These are phyloP conservation scores for Aspergillus fijiensis DNA, from an alignment of 2,329 filamentous ascomycete genomes.

Conservation along the genomic window DNA sequence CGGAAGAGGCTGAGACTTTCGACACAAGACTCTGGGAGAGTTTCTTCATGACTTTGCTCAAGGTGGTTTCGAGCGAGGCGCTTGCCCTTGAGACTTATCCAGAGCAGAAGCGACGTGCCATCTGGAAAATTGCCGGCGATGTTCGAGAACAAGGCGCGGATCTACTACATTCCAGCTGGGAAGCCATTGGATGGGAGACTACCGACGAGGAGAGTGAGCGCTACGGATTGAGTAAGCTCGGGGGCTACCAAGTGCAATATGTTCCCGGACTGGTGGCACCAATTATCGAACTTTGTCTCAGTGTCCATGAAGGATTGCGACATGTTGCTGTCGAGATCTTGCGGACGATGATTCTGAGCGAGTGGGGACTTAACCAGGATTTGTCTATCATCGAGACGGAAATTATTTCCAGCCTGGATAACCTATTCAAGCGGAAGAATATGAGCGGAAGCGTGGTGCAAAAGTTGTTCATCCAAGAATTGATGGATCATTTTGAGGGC, in stretches of 20 bases:
- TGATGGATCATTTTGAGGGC: conserved; percentile 75
- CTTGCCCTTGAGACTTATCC: conserved; percentile 93
- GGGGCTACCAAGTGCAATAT: conserved; percentile 97
- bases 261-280: conserved; percentile 88
- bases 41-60: conserved; percentile 86
- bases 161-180: conserved; percentile 81
- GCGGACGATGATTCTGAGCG: conserved; percentile 97
- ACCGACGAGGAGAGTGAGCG: conserved; percentile 72
- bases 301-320: conserved; percentile 87
- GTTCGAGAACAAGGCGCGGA: conserved; percentile 89
- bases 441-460: conserved; percentile 86
- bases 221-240: conserved; percentile 80
- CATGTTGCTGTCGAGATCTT: conserved; percentile 89
- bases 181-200: conserved; percentile 95
- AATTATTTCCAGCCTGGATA: conserved; percentile 91
- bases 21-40: conserved; percentile 92
- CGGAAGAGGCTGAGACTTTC: conserved; percentile 88
- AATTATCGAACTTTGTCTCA: conserved; percentile 90
- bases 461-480: conserved; percentile 85
- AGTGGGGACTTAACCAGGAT: conserved; percentile 95
- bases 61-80: conserved; percentile 82
- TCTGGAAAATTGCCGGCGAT: conserved; percentile 99
- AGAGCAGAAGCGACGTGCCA: conserved; percentile 90
- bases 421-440: conserved; percentile 83
- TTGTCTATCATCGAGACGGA: conserved; percentile 89